Evolutionary conservation across 352 stramenopile species (phyloP).

Genomic region (Globisporangium polare): DNA sequence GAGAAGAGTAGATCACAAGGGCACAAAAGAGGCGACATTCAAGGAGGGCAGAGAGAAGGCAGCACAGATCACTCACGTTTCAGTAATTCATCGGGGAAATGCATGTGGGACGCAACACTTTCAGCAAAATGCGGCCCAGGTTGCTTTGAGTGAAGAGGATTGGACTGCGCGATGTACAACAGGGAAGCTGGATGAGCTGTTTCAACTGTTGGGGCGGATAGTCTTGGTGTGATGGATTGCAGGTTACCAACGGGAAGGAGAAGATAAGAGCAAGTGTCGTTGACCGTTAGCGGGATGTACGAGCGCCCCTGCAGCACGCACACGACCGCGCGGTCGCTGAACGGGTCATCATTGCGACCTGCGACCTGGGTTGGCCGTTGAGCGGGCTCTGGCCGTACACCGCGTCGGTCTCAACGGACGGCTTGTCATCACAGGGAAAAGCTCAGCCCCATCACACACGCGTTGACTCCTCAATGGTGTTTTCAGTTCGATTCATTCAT

Average conservation of each 20-base stretch:
- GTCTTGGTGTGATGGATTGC: neutral
- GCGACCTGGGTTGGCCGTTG: too few species aligned
- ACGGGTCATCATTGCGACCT: too few species aligned
- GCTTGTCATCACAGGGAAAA: neutral
- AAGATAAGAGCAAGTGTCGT: too few species aligned
- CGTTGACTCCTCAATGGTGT: too few species aligned
- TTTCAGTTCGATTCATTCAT: neutral
- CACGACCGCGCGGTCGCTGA: too few species aligned
- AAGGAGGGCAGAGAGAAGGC: neutral
- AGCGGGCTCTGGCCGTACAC: too few species aligned
- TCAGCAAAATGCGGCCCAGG: neutral
- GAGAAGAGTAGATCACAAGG: slow-evolving; percentile 19
- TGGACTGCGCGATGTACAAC: neutral
- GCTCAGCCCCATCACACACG: too few species aligned
- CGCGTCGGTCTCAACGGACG: neutral
- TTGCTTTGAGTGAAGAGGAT: neutral
- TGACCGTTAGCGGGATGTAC: too few species aligned
- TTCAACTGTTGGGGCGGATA: neutral
- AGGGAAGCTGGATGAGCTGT: neutral
- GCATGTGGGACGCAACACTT: neutral
- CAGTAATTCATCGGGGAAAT: neutral
- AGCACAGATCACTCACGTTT: neutral
- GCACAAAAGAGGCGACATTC: neutral
- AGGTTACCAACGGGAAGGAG: neutral
- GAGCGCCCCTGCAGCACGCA: too few species aligned